These are phyloP conservation scores for Delonix regia DNA, from an alignment of 306 rosid genomes.

Conservation along the genomic window DNA sequence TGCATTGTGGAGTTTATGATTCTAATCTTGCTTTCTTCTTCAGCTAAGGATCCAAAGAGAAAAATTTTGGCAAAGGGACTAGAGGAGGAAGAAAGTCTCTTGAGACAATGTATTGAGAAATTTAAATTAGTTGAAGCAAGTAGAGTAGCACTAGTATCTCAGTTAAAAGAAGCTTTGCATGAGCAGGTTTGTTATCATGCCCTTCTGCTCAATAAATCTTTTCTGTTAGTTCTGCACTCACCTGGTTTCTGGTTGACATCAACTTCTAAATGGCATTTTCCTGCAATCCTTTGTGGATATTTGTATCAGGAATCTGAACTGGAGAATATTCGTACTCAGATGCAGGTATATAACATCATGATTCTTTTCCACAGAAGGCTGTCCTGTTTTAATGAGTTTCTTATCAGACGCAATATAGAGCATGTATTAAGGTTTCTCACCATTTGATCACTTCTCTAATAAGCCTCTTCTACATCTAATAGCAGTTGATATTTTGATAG, in stretches of 20 bases:
- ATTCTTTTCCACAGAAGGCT: constrained; percentile 19
- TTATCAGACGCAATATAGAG: constrained; percentile 7
- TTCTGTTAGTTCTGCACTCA: not conserved
- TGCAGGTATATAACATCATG: constrained; percentile 67
- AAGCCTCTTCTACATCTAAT: not conserved
- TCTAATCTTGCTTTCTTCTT: constrained; percentile 48
- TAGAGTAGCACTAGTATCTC: constrained; percentile 77
- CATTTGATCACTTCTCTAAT: constrained; percentile 25
- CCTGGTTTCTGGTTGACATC: constrained; percentile 18
- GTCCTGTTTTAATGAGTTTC: constrained; percentile 25
- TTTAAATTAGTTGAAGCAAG: constrained; percentile 73
- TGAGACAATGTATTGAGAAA: constrained; percentile 76
- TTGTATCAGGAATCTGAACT: constrained; percentile 79
- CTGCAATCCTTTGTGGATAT: constrained; percentile 24
- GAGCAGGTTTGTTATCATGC: constrained; percentile 64
- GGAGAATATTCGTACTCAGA: constrained; percentile 81
- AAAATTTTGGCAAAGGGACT: constrained; percentile 70
- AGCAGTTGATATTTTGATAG: constrained; percentile 19
- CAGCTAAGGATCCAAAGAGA: constrained; percentile 90
- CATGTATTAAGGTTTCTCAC: constrained; percentile 29
- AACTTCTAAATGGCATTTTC: constrained; percentile 29
- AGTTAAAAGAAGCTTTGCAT: constrained; percentile 80
- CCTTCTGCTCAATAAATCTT: not conserved
- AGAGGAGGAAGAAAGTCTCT: constrained; percentile 71
- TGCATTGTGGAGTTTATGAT: constrained; percentile 32